Percentiles rank a stretch among this genome's conserved stretches.
phyloP scores from a whole-genome alignment of 805 yeast species.

The Monosporozyma solicola region DNA sequence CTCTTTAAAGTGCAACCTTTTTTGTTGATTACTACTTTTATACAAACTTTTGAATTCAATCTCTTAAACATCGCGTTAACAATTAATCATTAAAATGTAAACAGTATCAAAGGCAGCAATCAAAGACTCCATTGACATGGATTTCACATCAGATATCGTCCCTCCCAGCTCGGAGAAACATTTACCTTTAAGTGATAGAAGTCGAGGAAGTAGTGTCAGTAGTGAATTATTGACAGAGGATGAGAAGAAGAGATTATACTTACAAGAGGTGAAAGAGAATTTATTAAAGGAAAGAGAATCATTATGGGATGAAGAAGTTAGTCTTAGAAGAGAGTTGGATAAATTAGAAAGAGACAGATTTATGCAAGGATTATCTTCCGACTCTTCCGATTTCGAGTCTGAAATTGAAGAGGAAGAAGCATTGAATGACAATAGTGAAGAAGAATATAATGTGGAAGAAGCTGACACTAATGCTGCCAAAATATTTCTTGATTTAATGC shows the following conservation, averaged over 20 bases:
- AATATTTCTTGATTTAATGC: constrained; percentile 9
- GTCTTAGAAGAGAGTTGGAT: constrained; percentile 9
- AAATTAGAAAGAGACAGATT: not conserved
- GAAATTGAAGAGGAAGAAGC: not conserved
- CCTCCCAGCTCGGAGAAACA: constrained; percentile 1
- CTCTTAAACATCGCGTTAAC: not conserved
- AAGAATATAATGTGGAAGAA: not conserved
- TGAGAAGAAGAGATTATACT: constrained; percentile 9
- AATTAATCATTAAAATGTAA: not conserved
- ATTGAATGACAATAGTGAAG: not conserved
- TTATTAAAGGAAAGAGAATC: constrained; percentile 13
- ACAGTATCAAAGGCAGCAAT: not conserved
- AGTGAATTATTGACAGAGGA: constrained; percentile 8
- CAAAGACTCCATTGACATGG: constrained; percentile 9
- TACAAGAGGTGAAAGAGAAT: constrained; percentile 16
- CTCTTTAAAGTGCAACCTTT: not conserved
- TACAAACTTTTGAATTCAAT: not conserved
- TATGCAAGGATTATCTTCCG: not conserved
- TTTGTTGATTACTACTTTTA: not conserved
- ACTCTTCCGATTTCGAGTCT: not conserved
- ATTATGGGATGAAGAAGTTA: constrained; percentile 4
- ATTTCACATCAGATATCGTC: constrained; percentile 18
- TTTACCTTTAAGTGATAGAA: not conserved
- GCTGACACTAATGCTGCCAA: constrained; percentile 8
- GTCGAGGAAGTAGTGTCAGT: not conserved